These are phyloP conservation scores for Vitis labrusca DNA, from an alignment of 164 flowering plant species.

Conservation along the genomic window DNA sequence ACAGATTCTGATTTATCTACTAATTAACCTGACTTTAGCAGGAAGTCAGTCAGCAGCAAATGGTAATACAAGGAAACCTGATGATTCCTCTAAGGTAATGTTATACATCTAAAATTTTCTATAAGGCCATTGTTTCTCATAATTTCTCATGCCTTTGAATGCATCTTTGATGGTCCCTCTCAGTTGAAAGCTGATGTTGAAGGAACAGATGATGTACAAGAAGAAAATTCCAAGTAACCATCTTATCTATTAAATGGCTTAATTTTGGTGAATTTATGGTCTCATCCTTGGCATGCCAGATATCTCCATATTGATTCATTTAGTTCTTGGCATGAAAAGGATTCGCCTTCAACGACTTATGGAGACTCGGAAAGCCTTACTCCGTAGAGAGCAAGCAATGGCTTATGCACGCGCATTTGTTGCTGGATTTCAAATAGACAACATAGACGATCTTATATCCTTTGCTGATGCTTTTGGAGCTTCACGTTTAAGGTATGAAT, in stretches of 20 bases:
- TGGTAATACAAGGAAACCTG: no score
- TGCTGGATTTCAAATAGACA: slow-evolving; percentile 57
- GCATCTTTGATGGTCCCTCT: no score
- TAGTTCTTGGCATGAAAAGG: slow-evolving; percentile 31
- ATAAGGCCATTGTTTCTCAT: no score
- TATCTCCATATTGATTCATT: slow-evolving; percentile 1
- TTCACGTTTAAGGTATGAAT: slow-evolving; percentile 55
- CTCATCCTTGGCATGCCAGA: background rate
- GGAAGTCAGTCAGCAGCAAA: no score
- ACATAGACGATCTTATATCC: slow-evolving; percentile 48
- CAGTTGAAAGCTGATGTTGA: no score
- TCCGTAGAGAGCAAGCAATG: slow-evolving; percentile 70
- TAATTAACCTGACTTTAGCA: no score
- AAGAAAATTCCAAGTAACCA: slow-evolving; percentile 60
- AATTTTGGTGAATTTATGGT: background rate
- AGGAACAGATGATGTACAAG: slow-evolving; percentile 22
- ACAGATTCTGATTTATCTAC: no score
- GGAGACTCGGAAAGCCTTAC: slow-evolving; percentile 54
- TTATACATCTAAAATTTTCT: no score
- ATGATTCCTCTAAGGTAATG: no score
- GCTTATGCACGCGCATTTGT: slow-evolving; percentile 64
- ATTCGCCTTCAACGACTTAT: slow-evolving; percentile 52
- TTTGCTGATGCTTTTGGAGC: slow-evolving; percentile 72
- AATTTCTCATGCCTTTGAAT: no score
- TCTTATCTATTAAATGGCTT: background rate